A percentile compares a stretch with the other conserved stretches of the same genome.
Evolutionary conservation across 345 rosid species (phyloP).

Genomic region (Brassica cretica): DNA sequence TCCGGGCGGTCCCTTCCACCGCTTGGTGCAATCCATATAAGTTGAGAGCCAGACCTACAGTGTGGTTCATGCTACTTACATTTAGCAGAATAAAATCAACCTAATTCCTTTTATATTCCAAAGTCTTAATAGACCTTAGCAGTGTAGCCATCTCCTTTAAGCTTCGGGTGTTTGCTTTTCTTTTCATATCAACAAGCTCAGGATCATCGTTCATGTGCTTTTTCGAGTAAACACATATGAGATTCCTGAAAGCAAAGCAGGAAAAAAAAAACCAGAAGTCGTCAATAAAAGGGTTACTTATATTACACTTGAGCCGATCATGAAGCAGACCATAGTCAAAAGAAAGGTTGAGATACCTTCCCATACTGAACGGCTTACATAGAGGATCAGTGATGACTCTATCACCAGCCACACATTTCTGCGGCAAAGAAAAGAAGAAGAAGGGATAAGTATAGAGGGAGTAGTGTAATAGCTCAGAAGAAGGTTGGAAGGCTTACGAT

Average conservation of each 20-base stretch:
- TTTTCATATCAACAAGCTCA: slow-evolving; percentile 84
- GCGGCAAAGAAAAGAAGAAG: slow-evolving; percentile 28
- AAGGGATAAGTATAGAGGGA: slow-evolving; percentile 31
- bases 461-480: slow-evolving; percentile 16
- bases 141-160: slow-evolving; percentile 94
- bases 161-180: slow-evolving; percentile 86
- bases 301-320: slow-evolving; percentile 25
- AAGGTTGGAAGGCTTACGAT: slow-evolving; percentile 50
- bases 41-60: slow-evolving; percentile 74
- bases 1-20: slow-evolving; percentile 99
- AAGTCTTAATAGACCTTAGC: slow-evolving; percentile 50
- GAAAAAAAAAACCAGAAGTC: slow-evolving; percentile 23
- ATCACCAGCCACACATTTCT: slow-evolving; percentile 96
- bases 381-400: slow-evolving; percentile 96
- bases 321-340: slow-evolving; percentile 33
- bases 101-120: no score
- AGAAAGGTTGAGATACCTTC: slow-evolving; percentile 61
- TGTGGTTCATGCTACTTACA: neutral
- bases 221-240: slow-evolving; percentile 93
- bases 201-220: slow-evolving; percentile 92
- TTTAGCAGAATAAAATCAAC: slow-evolving; percentile 9
- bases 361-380: slow-evolving; percentile 98
- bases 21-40: slow-evolving; percentile 96
- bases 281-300: slow-evolving; percentile 27
- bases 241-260: slow-evolving; percentile 58